These are phyloP conservation scores for Zopfochytrium polystomum DNA, from an alignment of 371 early-diverging fungal species.

Conservation along the genomic window DNA sequence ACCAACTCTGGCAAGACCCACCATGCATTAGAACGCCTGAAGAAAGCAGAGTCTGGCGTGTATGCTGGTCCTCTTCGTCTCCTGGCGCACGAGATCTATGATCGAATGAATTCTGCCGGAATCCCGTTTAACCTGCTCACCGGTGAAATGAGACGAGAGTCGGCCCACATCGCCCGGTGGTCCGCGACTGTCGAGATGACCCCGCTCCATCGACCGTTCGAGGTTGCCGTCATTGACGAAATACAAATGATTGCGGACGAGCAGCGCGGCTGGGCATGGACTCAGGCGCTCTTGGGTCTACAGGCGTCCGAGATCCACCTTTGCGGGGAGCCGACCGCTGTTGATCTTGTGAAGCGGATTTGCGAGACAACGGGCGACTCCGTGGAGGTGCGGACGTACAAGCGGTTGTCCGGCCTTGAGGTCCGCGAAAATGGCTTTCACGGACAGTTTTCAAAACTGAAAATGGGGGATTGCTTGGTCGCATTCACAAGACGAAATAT, in stretches of 20 bases:
- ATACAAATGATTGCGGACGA: slow-evolving; percentile 92
- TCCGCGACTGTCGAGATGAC: slow-evolving; percentile 94
- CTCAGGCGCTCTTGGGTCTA: slow-evolving; percentile 78
- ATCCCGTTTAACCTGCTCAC: slow-evolving; percentile 81
- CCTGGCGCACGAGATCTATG: slow-evolving; percentile 91
- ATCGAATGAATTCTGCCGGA: slow-evolving; percentile 71
- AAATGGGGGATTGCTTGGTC: slow-evolving; percentile 84
- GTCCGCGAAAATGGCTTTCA: slow-evolving; percentile 55
- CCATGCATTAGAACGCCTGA: slow-evolving; percentile 73
- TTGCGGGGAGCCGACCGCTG: slow-evolving; percentile 88
- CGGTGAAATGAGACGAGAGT: slow-evolving; percentile 83
- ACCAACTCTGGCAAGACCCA: slow-evolving; percentile 97
- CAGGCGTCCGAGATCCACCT: slow-evolving; percentile 85
- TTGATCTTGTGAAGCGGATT: slow-evolving; percentile 75
- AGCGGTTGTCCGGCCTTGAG: slow-evolving; percentile 70
- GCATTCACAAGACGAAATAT: slow-evolving; percentile 80
- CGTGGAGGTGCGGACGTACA: slow-evolving; percentile 70
- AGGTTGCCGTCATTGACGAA: slow-evolving; percentile 94
- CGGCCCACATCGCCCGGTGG: slow-evolving; percentile 41
- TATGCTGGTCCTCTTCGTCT: slow-evolving; percentile 92
- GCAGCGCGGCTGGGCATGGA: slow-evolving; percentile 95
- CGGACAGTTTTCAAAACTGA: slow-evolving; percentile 56
- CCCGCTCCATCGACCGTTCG: slow-evolving; percentile 50
- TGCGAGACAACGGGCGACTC: slow-evolving; percentile 71
- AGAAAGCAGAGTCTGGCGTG: slow-evolving; percentile 57